A percentile compares a stretch with the other conserved stretches of the same genome.
Evolutionary conservation across 139 green algal species (phyloP).

Genomic region (Chlorella sp.): DNA sequence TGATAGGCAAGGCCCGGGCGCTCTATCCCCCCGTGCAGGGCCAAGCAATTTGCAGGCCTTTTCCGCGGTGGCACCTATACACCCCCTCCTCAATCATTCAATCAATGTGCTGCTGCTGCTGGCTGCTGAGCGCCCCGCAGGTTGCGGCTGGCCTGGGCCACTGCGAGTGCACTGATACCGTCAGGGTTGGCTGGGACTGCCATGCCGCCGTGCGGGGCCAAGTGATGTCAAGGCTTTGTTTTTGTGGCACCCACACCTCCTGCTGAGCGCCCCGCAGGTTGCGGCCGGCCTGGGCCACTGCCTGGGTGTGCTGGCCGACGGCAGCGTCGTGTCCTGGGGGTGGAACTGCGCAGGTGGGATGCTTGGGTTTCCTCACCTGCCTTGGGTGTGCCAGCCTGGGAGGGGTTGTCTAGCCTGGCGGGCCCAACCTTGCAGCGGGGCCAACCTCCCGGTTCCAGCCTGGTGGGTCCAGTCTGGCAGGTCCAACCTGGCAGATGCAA

Average conservation of each 20-base stretch:
- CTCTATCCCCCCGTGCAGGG: neutral
- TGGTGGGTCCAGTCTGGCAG: neutral
- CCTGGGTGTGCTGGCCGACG: slow-evolving; percentile 44
- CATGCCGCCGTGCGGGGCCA: neutral
- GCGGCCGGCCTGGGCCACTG: slow-evolving; percentile 45
- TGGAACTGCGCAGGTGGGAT: slow-evolving; percentile 41
- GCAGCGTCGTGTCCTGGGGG: slow-evolving; percentile 48
- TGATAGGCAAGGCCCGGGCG: no score
- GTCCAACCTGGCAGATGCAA: no score
- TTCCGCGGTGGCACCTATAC: no score
- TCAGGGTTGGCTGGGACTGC: no score
- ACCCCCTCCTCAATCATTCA: no score
- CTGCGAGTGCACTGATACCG: no score
- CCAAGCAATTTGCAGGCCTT: no score
- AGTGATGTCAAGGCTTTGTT: neutral
- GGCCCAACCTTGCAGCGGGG: no score
- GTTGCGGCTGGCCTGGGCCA: slow-evolving; percentile 43
- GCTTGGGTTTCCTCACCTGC: neutral
- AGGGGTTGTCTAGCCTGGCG: no score
- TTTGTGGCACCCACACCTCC: neutral
- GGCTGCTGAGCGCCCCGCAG: neutral
- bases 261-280: neutral
- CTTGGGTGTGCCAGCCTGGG: neutral
- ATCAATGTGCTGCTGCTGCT: no score
- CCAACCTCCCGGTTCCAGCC: no score